Evolutionary conservation across 306 rosid genomes (phyloP).

Genomic region (Mimosa pudica): DNA sequence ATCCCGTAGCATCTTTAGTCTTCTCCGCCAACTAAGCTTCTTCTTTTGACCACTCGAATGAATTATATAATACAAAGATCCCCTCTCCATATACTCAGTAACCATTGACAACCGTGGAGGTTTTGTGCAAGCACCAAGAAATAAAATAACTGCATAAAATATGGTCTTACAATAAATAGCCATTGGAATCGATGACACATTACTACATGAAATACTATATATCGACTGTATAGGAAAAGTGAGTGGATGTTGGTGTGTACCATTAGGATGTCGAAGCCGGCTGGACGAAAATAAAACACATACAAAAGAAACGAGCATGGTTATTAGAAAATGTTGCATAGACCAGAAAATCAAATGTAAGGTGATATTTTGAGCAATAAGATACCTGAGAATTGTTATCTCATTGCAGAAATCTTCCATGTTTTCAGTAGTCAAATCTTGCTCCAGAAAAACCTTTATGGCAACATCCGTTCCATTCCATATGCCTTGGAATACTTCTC

Average conservation of each 20-base stretch:
- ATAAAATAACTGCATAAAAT: slow-evolving; percentile 84
- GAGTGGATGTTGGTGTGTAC: slow-evolving; percentile 48
- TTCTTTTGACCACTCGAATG: slow-evolving; percentile 94
- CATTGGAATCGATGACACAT: slow-evolving; percentile 29
- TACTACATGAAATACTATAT: slow-evolving; percentile 19
- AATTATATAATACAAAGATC: slow-evolving; percentile 88
- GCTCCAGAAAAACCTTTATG: slow-evolving; percentile 93
- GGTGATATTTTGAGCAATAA: slow-evolving; percentile 24
- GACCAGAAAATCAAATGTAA: slow-evolving; percentile 30
- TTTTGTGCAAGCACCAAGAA: slow-evolving; percentile 98
- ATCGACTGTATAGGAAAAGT: slow-evolving; percentile 11
- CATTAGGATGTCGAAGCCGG: slow-evolving; percentile 98
- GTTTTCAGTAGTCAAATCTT: slow-evolving; percentile 93
- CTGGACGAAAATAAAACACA: slow-evolving; percentile 48
- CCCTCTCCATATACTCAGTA: slow-evolving; percentile 98
- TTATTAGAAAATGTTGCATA: slow-evolving; percentile 44
- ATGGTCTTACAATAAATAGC: slow-evolving; percentile 36
- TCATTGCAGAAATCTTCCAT: slow-evolving; percentile 99
- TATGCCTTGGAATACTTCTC: slow-evolving; percentile 93
- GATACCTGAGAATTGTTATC: slow-evolving; percentile 91
- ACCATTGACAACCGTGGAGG: slow-evolving; percentile 98
- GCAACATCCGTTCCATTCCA: slow-evolving; percentile 99
- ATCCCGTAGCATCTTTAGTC: slow-evolving; percentile 87
- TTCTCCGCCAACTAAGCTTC: slow-evolving; percentile 89
- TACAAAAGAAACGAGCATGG: slow-evolving; percentile 13